These are phyloP conservation scores for Karstenula rhodostoma DNA, from an alignment of 2,329 filamentous ascomycete species.

Conservation along the genomic window DNA sequence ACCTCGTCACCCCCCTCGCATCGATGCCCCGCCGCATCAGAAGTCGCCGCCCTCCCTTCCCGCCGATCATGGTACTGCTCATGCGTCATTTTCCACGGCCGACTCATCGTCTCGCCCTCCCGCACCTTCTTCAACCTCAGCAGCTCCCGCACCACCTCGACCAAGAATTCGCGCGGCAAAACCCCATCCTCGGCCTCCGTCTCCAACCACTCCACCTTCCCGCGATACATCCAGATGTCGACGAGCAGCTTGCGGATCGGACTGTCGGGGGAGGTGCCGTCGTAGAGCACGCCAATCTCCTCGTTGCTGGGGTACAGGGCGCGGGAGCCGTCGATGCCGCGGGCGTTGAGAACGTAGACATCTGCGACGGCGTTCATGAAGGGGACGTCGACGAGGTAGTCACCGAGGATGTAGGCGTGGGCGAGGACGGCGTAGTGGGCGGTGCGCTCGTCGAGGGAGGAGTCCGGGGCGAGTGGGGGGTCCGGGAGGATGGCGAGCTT, in stretches of 20 bases:
- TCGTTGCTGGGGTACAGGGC: slow-evolving; percentile 22
- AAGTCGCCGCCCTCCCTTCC: neutral
- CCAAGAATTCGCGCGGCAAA: slow-evolving; percentile 20
- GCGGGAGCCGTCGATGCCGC: slow-evolving; percentile 13
- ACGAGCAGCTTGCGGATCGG: slow-evolving; percentile 28
- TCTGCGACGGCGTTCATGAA: slow-evolving; percentile 31
- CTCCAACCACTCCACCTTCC: slow-evolving; percentile 28
- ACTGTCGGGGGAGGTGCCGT: slow-evolving; percentile 23
- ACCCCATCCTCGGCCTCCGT: slow-evolving; percentile 14
- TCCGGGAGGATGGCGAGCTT: slow-evolving; percentile 15
- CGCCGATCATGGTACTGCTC: slow-evolving; percentile 22
- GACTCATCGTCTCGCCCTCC: slow-evolving; percentile 14
- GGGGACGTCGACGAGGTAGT: slow-evolving; percentile 22
- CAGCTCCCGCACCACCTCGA: slow-evolving; percentile 17
- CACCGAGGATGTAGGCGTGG: slow-evolving; percentile 29
- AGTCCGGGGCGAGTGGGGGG: neutral
- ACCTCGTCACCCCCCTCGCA: neutral
- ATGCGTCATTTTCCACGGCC: slow-evolving; percentile 24
- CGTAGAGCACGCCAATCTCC: slow-evolving; percentile 27
- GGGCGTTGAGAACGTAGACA: slow-evolving; percentile 25
- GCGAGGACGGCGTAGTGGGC: slow-evolving; percentile 23
- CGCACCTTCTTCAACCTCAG: slow-evolving; percentile 12
- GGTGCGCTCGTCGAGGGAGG: neutral
- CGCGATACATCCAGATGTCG: slow-evolving; percentile 29
- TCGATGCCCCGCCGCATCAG: neutral